These are phyloP conservation scores for Nicotiana tabacum DNA, from an alignment of 257 asterid genomes.

Conservation along the genomic window DNA sequence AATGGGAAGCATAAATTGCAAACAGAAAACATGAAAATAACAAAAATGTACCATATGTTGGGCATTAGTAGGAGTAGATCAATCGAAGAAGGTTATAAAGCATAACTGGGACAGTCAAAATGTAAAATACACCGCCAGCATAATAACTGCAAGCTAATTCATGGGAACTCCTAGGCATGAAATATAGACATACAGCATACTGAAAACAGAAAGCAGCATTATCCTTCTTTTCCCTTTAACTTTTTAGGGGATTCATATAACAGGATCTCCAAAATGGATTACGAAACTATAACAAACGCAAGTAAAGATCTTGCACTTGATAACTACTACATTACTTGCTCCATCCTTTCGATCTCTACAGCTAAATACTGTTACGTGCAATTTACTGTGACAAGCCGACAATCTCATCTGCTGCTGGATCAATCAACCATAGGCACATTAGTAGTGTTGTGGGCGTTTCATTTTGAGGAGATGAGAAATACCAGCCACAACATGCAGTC, in stretches of 20 bases:
- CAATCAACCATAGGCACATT: neutral
- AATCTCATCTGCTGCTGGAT: neutral
- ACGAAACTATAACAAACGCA: neutral
- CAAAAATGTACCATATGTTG: no score
- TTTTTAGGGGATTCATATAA: neutral
- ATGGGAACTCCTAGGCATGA: neutral
- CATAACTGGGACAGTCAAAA: no score
- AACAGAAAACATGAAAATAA: no score
- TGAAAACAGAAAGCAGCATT: neutral
- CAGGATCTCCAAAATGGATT: neutral
- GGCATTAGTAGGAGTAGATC: no score
- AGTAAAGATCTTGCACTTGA: neutral
- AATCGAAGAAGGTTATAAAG: no score
- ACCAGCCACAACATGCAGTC: conserved; percentile 74
- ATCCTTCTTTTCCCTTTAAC: neutral
- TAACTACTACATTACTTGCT: neutral
- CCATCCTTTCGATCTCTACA: neutral
- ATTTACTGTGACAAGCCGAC: neutral
- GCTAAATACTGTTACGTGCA: neutral
- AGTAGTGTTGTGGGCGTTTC: conserved; percentile 31
- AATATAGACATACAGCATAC: no score
- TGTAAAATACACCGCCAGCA: no score
- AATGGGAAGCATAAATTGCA: no score
- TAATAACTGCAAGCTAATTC: neutral
- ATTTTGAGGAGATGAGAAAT: conserved; percentile 73